Percentiles rank a stretch among this genome's conserved stretches.
Evolutionary conservation across 1,284 basidiomycete species (phyloP).

Genomic region (Lentinula novae-zelandiae): DNA sequence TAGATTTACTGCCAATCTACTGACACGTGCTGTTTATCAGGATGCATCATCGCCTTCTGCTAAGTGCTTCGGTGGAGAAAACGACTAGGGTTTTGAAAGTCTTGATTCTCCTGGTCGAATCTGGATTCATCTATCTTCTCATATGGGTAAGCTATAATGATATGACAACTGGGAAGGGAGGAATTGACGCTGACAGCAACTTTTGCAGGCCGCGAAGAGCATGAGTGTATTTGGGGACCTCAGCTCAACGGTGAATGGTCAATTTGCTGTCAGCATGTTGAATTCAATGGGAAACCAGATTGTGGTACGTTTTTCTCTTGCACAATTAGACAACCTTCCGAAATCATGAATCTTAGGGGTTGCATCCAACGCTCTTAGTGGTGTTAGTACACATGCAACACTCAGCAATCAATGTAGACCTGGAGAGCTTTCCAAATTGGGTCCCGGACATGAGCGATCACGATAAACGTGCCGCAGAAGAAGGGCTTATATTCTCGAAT

Average conservation of each 20-base stretch:
- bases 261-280: slow-evolving; percentile 1
- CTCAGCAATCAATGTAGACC: background rate
- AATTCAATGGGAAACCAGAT: slow-evolving; percentile 8
- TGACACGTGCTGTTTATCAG: background rate
- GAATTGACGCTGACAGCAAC: background rate
- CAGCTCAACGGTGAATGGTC: background rate
- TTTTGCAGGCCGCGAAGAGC: background rate
- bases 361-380: slow-evolving; percentile 6
- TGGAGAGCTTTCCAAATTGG: background rate
- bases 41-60: slow-evolving; percentile 1
- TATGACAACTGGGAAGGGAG: too few relatives aligned
- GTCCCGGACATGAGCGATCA: background rate
- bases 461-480: background rate
- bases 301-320: background rate
- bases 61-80: background rate
- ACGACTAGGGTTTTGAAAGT: background rate
- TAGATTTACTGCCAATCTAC: background rate
- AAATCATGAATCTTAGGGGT: background rate
- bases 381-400: slow-evolving; percentile 5
- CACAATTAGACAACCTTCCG: background rate
- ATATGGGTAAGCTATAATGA: background rate
- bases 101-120: slow-evolving; percentile 3
- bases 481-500: background rate
- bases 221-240: background rate
- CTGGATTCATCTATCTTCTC: slow-evolving; percentile 4